phyloP scores from a whole-genome alignment of 2,329 filamentous ascomycete genomes.

The Chaetomiaceae sp. region DNA sequence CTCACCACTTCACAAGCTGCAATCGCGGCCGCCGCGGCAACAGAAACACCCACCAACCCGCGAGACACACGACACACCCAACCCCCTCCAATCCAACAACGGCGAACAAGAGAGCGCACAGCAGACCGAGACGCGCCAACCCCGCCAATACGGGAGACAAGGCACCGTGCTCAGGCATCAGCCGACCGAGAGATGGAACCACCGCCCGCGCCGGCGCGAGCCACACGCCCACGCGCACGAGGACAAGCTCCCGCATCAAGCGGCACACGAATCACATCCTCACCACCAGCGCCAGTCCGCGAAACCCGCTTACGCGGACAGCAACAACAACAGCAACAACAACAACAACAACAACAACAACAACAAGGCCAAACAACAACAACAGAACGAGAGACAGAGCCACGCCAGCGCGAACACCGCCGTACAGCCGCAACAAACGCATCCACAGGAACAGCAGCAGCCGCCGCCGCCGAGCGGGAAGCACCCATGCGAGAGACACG shows the following conservation, averaged over 20 bases:
- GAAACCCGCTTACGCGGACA: not conserved
- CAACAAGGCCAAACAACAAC: not conserved
- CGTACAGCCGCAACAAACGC: not conserved
- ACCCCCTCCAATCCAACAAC: constrained; percentile 10
- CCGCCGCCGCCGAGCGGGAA: no score
- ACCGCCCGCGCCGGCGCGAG: not conserved
- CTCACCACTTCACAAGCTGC: not conserved
- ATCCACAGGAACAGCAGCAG: no score
- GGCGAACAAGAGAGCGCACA: constrained; percentile 4
- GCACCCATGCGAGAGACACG: no score
- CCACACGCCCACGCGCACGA: not conserved
- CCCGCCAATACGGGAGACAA: not conserved
- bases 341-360: not conserved
- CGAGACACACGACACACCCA: not conserved
- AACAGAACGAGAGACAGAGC: not conserved
- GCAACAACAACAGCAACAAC: not conserved
- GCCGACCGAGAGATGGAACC: not conserved
- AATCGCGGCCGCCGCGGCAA: not conserved
- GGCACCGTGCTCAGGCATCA: not conserved
- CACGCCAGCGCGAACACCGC: not conserved
- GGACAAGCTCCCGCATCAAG: not conserved
- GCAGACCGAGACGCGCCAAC: not conserved
- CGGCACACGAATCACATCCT: not conserved
- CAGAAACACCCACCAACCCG: constrained; percentile 12
- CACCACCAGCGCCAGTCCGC: not conserved